A percentile compares a stretch with the other conserved stretches of the same genome.
Conservation (phyloP, 1,139 yeast species). For the Blastobotrys buckinghamii region DNA sequence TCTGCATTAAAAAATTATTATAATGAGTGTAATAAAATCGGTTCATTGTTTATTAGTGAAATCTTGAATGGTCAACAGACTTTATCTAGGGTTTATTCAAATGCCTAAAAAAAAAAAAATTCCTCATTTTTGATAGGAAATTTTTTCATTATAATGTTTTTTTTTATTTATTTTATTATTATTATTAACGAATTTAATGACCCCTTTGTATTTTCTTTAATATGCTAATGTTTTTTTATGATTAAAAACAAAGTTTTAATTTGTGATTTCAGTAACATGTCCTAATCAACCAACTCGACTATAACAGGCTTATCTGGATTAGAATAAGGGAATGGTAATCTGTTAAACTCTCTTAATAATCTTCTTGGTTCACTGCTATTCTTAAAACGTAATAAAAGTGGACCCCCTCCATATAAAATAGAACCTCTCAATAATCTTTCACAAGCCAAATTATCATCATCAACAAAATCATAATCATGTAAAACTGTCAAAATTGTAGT, state of each 20-base stretch:
- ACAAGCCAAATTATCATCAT: constrained; percentile 31
- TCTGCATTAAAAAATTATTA: not conserved
- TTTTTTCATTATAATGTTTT: not conserved
- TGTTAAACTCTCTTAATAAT: constrained; percentile 52
- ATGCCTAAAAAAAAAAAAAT: not conserved
- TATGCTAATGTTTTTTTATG: no score
- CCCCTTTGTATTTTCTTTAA: no score
- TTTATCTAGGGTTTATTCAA: not conserved
- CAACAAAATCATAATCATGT: constrained; percentile 41
- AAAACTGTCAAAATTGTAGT: constrained; percentile 32
- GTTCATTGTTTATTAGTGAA: not conserved
- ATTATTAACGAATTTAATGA: not conserved
- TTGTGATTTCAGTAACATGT: no score
- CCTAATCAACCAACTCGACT: constrained; percentile 36
- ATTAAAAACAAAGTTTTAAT: no score
- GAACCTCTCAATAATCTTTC: constrained; percentile 29
- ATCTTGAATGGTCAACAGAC: not conserved
- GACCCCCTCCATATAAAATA: constrained; percentile 30
- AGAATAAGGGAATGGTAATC: constrained; percentile 39
- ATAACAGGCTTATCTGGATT: constrained; percentile 26
- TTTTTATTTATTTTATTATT: not conserved
- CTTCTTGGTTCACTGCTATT: constrained; percentile 45
- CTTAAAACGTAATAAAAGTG: constrained; percentile 46
- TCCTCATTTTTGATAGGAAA: no score
- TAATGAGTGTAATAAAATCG: not conserved